Evolutionary conservation across 2,329 filamentous ascomycete genomes (phyloP).

Genomic region (Ophiobolus disseminans): DNA sequence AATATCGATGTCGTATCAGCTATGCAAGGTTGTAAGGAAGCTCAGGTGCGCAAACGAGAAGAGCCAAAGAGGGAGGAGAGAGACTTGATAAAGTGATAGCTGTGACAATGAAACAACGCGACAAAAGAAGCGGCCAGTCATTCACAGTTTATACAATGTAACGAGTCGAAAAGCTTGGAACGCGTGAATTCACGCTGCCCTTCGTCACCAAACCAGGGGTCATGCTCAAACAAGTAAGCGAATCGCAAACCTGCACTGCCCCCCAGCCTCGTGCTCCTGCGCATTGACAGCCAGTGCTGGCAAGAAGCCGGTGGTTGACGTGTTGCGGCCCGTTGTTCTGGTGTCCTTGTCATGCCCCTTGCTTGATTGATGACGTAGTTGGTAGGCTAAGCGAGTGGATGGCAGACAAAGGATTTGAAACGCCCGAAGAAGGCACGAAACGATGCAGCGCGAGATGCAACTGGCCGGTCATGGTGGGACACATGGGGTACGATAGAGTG

Average conservation of each 20-base stretch:
- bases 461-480: neutral
- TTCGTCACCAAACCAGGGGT: constrained; percentile 34
- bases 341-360: constrained; percentile 15
- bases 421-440: constrained; percentile 1
- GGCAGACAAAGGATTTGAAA: constrained; percentile 10
- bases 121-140: constrained; percentile 9
- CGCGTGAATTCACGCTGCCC: neutral
- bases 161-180: constrained; percentile 11
- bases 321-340: constrained; percentile 21
- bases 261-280: constrained; percentile 28
- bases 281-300: constrained; percentile 6
- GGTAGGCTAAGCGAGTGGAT: constrained; percentile 9
- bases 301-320: constrained; percentile 25
- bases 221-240: constrained; percentile 16
- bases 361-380: constrained; percentile 27
- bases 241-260: constrained; percentile 20
- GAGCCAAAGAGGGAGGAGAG: neutral
- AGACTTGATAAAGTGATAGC: neutral
- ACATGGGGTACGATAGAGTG: too few relatives aligned
- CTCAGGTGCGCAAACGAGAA: neutral
- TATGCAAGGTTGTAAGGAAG: constrained; percentile 1
- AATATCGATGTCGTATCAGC: constrained; percentile 1
- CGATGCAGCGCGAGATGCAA: neutral
- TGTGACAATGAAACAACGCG: constrained; percentile 1
- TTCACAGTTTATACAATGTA: constrained; percentile 13